Base-by-base conservation (phyloP, 176 grass and related monocot species). In the Guadua angustifolia region DNA sequence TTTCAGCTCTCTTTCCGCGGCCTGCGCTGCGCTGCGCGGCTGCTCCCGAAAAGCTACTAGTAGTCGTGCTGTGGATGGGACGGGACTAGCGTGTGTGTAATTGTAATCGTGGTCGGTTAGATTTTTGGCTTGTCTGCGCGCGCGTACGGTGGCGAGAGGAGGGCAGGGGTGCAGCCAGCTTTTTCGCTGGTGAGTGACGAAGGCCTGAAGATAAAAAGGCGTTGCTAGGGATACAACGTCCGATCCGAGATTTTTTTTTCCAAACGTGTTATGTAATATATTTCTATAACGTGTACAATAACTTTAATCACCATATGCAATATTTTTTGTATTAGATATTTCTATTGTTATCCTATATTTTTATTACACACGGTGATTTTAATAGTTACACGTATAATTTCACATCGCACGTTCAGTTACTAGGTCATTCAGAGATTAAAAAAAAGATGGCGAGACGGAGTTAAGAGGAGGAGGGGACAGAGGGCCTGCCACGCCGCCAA, bases 401-500 rank as follows among this genome's bases (percentile, higher is more conserved):
- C n/a, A n/a, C n/a, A n/a, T n/a, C n/a, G n/a, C n/a, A n/a, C n/a
- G n/a, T n/a, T n/a, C n/a, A n/a, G n/a, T n/a, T n/a, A n/a, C n/a
- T n/a, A n/a, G n/a, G n/a, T n/a, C n/a, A n/a, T n/a, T n/a, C n/a
- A n/a, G n/a, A n/a, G n/a, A n/a, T n/a, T n/a, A n/a, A n/a, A n/a
- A n/a, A n/a, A n/a, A n/a, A n/a, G n/a, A n/a, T n/a, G n/a, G n/a
- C n/a, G 40, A 53, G 70, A 49, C 12, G 4, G 64, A 74, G 52
- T 79, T 80, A 73, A 69, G 69, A 35, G 10, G 68, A 39, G 24
- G 79, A 80, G 63, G 50, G 74, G 83, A 71, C 70, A 91, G 92
- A 80, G 53, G 82, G 43, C 79, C 92, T 97, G 94, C 88, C 76
- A 90, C 92, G 92, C 94, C 92, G 92, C 94, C 95, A 94, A 85